Base-by-base conservation (phyloP, 1,284 basidiomycete genomes). In the Cryptococcus hybrid region DNA sequence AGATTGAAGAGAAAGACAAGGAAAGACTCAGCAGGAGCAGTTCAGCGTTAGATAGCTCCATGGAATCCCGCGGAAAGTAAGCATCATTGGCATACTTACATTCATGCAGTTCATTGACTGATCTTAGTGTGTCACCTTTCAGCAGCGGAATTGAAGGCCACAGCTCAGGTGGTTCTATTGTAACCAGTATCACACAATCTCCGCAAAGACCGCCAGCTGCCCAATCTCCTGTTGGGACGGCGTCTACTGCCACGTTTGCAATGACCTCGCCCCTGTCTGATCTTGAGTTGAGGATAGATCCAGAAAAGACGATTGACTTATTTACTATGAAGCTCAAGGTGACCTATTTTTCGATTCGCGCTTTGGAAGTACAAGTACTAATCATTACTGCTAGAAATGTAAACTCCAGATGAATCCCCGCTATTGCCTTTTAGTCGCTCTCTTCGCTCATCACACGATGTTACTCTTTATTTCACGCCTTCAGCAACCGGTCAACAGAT, bases 311-410 rank as follows among this genome's bases (percentile, higher is more conserved):
- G 4, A 79, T 97, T 38, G 95, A 99, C 76, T 87, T 99, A 48
- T 99, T 99, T 75, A 90, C 91, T 1, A 95, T 99, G 93, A 84
- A 86, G 67, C 88, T 90, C 3, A 94, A 94, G 84, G 93, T 90
- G 66, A 58, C 24, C 24, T 24, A 24, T 24, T 24, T 24, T 24
- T 24, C 24, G 24, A 24, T 24, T 24, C 24, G 24, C 24, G n/a
- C 18, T 39, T 30, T 7, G 9, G 12, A 38, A 11, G 38, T 13
- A 48, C 30, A 43, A 24, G 40, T 42, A 11, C n/a, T 42, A n/a
- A 42, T 42, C n/a, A 11, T 42, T 42, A n/a, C 51, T 42, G 11
- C 44, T 73, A 95, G 92, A 84, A 85, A 80, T 93, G 96, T 64
- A 89, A 88, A 63, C 82, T 99, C 52, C 94, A 97, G 80, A 94